Conservation (phyloP, 2,329 filamentous ascomycete species). For the Lizonia empirigonia region DNA sequence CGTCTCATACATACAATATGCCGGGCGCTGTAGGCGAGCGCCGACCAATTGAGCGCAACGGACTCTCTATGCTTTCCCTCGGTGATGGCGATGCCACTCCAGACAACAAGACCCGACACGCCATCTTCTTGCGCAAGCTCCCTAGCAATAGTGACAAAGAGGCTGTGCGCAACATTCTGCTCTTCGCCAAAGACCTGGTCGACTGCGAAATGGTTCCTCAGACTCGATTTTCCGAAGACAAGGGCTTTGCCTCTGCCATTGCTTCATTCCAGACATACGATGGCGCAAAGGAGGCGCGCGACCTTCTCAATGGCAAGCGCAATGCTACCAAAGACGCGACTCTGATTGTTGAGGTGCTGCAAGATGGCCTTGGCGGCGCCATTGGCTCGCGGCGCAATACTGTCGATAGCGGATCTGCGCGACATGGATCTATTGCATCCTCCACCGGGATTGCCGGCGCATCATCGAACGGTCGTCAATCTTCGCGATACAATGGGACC, state of each 20-base stretch:
- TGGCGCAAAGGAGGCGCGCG: slow-evolving; percentile 64
- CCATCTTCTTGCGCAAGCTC: slow-evolving; percentile 64
- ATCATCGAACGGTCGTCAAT: slow-evolving; percentile 53
- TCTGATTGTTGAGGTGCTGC: slow-evolving; percentile 64
- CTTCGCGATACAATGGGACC: slow-evolving; percentile 65
- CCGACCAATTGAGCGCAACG: slow-evolving; percentile 46
- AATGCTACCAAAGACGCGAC: slow-evolving; percentile 66
- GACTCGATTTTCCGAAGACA: slow-evolving; percentile 61
- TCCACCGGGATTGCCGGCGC: slow-evolving; percentile 54
- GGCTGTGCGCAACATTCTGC: slow-evolving; percentile 65
- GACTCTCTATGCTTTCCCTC: slow-evolving; percentile 43
- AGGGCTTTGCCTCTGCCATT: slow-evolving; percentile 62
- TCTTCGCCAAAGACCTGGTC: slow-evolving; percentile 68
- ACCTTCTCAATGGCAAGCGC: slow-evolving; percentile 65
- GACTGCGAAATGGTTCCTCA: slow-evolving; percentile 62
- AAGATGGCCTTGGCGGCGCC: slow-evolving; percentile 40
- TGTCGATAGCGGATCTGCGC: slow-evolving; percentile 54
- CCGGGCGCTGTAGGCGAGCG: slow-evolving; percentile 50
- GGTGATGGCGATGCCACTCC: slow-evolving; percentile 41
- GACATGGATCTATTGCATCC: slow-evolving; percentile 53
- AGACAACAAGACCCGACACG: slow-evolving; percentile 33
- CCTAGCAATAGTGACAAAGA: slow-evolving; percentile 64
- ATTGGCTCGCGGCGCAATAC: slow-evolving; percentile 61
- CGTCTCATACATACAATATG: slow-evolving; percentile 48
- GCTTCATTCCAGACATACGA: slow-evolving; percentile 63